Conservation (phyloP, 2,329 filamentous ascomycete genomes). For the Xylariaceae sp. region DNA sequence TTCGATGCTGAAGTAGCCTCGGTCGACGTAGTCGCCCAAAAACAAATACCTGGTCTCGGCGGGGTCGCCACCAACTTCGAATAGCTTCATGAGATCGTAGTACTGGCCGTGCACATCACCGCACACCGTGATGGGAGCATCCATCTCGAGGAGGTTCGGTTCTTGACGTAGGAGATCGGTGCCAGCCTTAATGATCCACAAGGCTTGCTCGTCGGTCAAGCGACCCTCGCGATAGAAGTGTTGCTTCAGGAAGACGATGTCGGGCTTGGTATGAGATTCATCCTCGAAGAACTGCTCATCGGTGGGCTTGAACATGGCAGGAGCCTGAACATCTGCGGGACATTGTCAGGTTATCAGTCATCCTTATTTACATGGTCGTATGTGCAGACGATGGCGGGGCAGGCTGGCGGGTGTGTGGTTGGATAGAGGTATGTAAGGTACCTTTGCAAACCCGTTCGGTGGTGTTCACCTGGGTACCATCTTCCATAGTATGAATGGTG, state of each 20-base stretch:
- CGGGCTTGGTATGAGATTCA: conserved; percentile 83
- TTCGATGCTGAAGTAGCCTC: conserved; percentile 99
- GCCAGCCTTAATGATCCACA: conserved; percentile 91
- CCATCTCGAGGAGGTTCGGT: conserved; percentile 98
- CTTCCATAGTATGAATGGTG: conserved; percentile 97
- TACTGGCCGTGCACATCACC: conserved; percentile 99
- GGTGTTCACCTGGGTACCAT: conserved; percentile 93
- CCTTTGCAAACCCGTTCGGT: conserved; percentile 98
- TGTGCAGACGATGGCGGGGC: conserved; percentile 27
- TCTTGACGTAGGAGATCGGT: conserved; percentile 87
- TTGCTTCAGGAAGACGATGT: conserved; percentile 94
- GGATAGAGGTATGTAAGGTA: conserved; percentile 51
- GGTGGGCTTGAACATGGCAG: conserved; percentile 89
- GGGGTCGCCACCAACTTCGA: conserved; percentile 96
- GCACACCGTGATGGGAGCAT: conserved; percentile 97
- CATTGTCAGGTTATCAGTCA: conserved; percentile 16
- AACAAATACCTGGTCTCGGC: conserved; percentile 97
- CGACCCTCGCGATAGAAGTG: conserved; percentile 98
- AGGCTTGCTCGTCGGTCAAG: conserved; percentile 93
- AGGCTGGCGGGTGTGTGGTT: conserved; percentile 7
- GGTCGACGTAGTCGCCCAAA: conserved; percentile 95
- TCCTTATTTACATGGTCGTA: not conserved
- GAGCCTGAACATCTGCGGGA: conserved; percentile 87
- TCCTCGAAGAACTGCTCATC: conserved; percentile 95
- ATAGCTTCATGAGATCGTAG: conserved; percentile 99